phyloP scores from a whole-genome alignment of 352 stramenopile species.

The Bremia lactucae region DNA sequence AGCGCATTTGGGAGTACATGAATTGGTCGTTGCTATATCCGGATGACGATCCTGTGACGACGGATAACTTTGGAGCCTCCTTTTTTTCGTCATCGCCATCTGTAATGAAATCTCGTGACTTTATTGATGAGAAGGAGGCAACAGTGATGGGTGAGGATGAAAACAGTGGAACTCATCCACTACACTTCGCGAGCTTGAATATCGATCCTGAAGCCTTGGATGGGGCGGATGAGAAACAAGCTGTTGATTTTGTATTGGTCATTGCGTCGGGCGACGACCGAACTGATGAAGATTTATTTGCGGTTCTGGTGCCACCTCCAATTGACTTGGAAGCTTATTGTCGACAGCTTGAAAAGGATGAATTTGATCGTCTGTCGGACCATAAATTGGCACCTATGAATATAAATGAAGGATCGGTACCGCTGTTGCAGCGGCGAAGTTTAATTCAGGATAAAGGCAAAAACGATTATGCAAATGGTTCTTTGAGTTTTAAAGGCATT shows the following conservation, averaged over 20 bases:
- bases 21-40: conserved; percentile 59
- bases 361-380: conserved; percentile 23
- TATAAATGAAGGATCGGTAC: conserved; percentile 6
- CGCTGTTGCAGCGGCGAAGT: conserved; percentile 9
- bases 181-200: too few relatives aligned
- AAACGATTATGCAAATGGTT: conserved; percentile 11
- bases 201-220: too few relatives aligned
- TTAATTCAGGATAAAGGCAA: conserved; percentile 15
- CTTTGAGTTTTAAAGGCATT: conserved; percentile 16
- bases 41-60: conserved; percentile 49
- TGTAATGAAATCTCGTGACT: conserved; percentile 30
- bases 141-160: conserved; percentile 6
- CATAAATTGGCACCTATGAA: conserved; percentile 2
- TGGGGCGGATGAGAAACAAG: conserved; percentile 17
- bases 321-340: conserved; percentile 80
- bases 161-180: conserved; percentile 1
- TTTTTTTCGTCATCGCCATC: conserved; percentile 35
- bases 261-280: conserved; percentile 75
- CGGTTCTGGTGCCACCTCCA: conserved; percentile 59
- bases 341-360: conserved; percentile 59
- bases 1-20: conserved; percentile 81
- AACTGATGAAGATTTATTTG: conserved; percentile 78
- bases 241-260: conserved; percentile 77
- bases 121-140: conserved; percentile 5
- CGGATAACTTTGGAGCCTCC: conserved; percentile 60